These are phyloP conservation scores for Mycena capillaripes DNA, from an alignment of 768 basidiomycete species.

Conservation along the genomic window DNA sequence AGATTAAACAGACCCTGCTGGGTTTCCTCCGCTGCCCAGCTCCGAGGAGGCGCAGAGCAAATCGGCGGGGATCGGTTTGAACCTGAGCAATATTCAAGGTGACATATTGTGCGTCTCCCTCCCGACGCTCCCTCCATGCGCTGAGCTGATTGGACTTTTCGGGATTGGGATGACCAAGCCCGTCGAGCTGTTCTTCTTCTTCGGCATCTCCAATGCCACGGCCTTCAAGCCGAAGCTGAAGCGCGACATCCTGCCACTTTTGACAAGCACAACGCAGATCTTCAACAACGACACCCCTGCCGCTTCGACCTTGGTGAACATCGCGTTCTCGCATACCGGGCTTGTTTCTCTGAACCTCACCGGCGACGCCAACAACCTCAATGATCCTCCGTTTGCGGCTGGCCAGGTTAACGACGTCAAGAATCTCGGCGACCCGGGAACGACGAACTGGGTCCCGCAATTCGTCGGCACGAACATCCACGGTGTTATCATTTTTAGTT, in stretches of 20 bases:
- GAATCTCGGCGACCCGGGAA: background rate
- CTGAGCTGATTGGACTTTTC: background rate
- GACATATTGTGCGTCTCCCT: background rate
- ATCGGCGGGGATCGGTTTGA: background rate
- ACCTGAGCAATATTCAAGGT: background rate
- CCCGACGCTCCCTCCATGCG: background rate
- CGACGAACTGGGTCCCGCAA: constrained; percentile 1
- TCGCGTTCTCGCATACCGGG: constrained; percentile 17
- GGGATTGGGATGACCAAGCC: constrained; percentile 35
- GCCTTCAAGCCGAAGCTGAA: background rate
- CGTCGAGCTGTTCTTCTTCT: constrained; percentile 31
- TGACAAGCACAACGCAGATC: constrained; percentile 1
- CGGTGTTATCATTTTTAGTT: constrained; percentile 1
- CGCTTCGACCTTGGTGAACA: background rate
- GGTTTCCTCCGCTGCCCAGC: background rate
- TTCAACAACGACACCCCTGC: background rate
- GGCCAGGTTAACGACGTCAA: background rate
- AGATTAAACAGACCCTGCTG: constrained; percentile 1
- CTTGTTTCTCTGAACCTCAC: background rate
- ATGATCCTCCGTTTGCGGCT: background rate
- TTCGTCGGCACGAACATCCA: constrained; percentile 10
- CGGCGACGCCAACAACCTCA: background rate
- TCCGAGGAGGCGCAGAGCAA: background rate
- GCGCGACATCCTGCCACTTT: background rate
- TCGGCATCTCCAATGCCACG: constrained; percentile 1